Conservation (phyloP, 2,329 filamentous ascomycete genomes). For the Rutstroemia sydowiana region DNA sequence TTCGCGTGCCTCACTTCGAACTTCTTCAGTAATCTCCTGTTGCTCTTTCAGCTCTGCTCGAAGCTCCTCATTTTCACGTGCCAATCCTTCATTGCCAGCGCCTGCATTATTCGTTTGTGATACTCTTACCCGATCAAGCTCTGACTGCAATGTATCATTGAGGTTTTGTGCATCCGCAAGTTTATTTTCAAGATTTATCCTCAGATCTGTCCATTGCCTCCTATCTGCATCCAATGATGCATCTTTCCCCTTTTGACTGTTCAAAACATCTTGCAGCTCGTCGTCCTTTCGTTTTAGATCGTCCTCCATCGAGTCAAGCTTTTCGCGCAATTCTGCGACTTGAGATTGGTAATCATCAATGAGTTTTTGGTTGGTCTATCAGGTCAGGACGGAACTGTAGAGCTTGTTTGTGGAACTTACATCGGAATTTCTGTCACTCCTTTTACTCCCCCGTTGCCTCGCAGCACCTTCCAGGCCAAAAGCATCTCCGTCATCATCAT, state of each 20-base stretch:
- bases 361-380: constrained; percentile 58
- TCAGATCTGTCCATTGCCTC: constrained; percentile 62
- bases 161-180: constrained; percentile 66
- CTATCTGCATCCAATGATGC: constrained; percentile 53
- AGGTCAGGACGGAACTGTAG: constrained; percentile 16
- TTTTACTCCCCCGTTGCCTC: constrained; percentile 32
- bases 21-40: constrained; percentile 77
- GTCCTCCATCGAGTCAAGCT: constrained; percentile 64
- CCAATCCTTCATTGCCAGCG: constrained; percentile 41
- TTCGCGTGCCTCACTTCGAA: constrained; percentile 72
- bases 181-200: constrained; percentile 62
- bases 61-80: constrained; percentile 62
- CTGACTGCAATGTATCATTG: constrained; percentile 72
- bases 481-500: constrained; percentile 70
- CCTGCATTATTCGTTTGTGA: constrained; percentile 48
- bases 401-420: constrained; percentile 20
- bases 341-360: constrained; percentile 76
- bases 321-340: constrained; percentile 66
- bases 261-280: constrained; percentile 53
- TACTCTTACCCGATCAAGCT: constrained; percentile 65
- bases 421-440: constrained; percentile 34
- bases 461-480: constrained; percentile 49
- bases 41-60: constrained; percentile 63
- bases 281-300: constrained; percentile 64
- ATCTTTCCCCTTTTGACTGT: constrained; percentile 48